Evolutionary conservation across 768 basidiomycete species (phyloP).

Genomic region (Leccinum fibrillosum): DNA sequence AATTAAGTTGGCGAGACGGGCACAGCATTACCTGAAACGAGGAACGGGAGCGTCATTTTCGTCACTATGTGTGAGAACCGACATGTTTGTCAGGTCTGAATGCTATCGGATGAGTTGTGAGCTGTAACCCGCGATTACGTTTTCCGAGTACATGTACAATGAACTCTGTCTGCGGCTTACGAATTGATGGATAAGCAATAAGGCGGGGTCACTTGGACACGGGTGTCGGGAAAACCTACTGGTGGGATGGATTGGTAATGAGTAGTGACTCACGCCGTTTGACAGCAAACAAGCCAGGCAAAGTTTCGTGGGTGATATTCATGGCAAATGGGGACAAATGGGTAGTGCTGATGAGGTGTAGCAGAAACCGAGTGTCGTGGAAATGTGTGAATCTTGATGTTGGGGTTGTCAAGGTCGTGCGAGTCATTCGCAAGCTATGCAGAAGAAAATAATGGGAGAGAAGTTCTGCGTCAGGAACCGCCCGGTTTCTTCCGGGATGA

Average conservation of each 20-base stretch:
- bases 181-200: neutral
- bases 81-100: slow-evolving; percentile 13
- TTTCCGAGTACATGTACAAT: neutral
- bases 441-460: neutral
- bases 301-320: neutral
- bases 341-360: neutral
- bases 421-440: neutral
- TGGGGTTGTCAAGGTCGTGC: slow-evolving; percentile 12
- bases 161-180: neutral
- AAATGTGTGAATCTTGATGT: slow-evolving; percentile 5
- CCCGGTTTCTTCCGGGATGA: slow-evolving; percentile 19
- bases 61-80: neutral
- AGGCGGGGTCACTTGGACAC: neutral
- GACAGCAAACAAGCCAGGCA: neutral
- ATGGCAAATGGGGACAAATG: neutral
- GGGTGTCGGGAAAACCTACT: neutral
- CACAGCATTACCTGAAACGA: neutral
- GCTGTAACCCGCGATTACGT: neutral
- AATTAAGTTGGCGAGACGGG: neutral
- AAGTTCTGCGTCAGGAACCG: neutral
- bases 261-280: neutral
- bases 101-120: slow-evolving; percentile 9
- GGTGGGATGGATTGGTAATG: neutral
- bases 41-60: slow-evolving; percentile 2
- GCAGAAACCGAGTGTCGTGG: slow-evolving; percentile 18